Base-by-base conservation (phyloP, 2,329 filamentous ascomycete genomes). In the Fusarium papillatum region DNA sequence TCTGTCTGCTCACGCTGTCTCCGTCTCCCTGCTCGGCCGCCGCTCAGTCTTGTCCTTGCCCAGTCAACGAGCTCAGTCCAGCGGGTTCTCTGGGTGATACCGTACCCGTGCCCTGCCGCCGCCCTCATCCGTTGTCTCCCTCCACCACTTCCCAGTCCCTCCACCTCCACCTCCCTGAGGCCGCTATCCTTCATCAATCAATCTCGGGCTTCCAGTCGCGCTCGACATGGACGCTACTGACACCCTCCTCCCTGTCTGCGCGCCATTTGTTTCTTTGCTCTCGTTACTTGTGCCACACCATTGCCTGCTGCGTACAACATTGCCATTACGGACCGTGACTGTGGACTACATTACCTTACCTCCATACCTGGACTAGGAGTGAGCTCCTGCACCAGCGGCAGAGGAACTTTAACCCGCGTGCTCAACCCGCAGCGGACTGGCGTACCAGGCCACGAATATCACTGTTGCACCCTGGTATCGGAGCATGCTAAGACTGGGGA, bases 131-230 rank as follows among this genome's bases (percentile, higher is more conserved):
- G 48, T 60, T 17, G 41, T 73, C 39, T 61, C 50, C 26, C 64
- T 65, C 63, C 66, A 66, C 68, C 72, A 66, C 61, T 66, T 65
- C 63, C 60, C 63, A 73, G 73, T 64, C 67, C 69, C 71, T 67
- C 72, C 66, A 68, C 66, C 68, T 79, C 76, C 71, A 69, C 76
- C 72, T 80, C 70, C 71, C 69, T 76, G 71, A 68, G 67, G 68
- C 79, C 75, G 76, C 76, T 76, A 76, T 77, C 69, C 75, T 80
- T 75, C 78, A 74, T 79, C 77, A 76, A 79, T 80, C 78, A 77
- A 70, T 68, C 60, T 75, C 73, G 68, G 76, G 69, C 75, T 72
- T 76, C 69, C 64, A 72, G 75, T 75, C 72, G 72, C 65, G 68
- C 70, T 74, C 72, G 68, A 43, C 70, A 69, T 57, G n/a, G 48